Evolutionary conservation across 2,329 filamentous ascomycete genomes (phyloP).

Genomic region (Phialemonium atrogriseum): DNA sequence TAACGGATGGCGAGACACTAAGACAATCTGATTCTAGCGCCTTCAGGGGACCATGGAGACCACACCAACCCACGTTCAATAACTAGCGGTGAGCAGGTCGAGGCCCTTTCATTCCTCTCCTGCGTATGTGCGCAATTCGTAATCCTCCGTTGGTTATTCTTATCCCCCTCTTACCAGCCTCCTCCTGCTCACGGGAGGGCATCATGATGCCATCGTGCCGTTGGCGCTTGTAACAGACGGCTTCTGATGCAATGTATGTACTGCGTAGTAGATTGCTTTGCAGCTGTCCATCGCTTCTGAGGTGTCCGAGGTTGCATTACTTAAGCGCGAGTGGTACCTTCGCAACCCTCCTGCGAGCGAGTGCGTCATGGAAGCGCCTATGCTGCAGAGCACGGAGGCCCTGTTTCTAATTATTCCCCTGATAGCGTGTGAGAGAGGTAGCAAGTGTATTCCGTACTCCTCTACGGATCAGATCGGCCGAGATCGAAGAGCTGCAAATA

Average conservation of each 20-base stretch:
- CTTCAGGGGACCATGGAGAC: too few relatives aligned
- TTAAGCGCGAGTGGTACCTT: background rate
- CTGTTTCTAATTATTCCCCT: background rate
- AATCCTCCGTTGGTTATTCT: too few relatives aligned
- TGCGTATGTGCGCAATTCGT: too few relatives aligned
- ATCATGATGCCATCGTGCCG: background rate
- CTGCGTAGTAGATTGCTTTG: background rate
- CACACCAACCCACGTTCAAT: too few relatives aligned
- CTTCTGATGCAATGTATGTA: background rate
- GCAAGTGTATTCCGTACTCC: conserved; percentile 2
- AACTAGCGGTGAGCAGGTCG: too few relatives aligned
- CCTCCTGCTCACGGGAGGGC: too few relatives aligned
- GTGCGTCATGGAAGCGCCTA: background rate
- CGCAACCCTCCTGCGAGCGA: background rate
- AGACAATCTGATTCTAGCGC: too few relatives aligned
- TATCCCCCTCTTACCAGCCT: too few relatives aligned
- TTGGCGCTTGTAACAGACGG: conserved; percentile 1
- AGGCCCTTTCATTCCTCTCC: too few relatives aligned
- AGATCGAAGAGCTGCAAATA: background rate
- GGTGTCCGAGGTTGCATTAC: background rate
- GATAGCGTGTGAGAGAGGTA: too few relatives aligned
- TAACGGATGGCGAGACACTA: too few relatives aligned
- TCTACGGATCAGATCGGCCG: background rate
- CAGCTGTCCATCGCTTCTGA: background rate
- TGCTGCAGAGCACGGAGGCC: conserved; percentile 1